phyloP scores from a whole-genome alignment of 2,329 filamentous ascomycete species.

The Nemania sp. region DNA sequence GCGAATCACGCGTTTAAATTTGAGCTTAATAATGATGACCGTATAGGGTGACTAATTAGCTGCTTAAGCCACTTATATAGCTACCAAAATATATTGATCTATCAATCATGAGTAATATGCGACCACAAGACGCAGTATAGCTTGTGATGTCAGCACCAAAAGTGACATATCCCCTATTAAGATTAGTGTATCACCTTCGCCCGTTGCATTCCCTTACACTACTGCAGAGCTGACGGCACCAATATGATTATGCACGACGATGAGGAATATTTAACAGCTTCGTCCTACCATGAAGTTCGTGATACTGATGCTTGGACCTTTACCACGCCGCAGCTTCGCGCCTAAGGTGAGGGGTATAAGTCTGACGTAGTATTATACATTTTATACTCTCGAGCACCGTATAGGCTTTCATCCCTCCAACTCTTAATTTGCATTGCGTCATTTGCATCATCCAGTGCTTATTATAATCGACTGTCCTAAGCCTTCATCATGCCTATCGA shows the following conservation, averaged over 20 bases:
- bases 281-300: neutral
- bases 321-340: too few species aligned
- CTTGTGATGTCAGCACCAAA: neutral
- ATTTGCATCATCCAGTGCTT: neutral
- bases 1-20: too few species aligned
- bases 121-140: neutral
- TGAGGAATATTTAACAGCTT: neutral
- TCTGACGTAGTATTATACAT: neutral
- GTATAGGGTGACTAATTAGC: too few species aligned
- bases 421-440: neutral
- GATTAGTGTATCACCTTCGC: neutral
- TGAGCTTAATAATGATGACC: neutral
- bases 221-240: neutral
- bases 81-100: neutral
- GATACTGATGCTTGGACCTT: neutral
- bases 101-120: too few species aligned
- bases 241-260: neutral
- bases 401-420: neutral
- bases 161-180: neutral
- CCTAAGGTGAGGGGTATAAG: neutral
- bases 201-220: neutral
- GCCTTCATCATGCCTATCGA: slow-evolving; percentile 11
- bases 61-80: neutral
- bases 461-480: neutral
- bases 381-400: neutral